Base-by-base conservation (phyloP, 768 basidiomycete genomes). In the Collybia sp. region DNA sequence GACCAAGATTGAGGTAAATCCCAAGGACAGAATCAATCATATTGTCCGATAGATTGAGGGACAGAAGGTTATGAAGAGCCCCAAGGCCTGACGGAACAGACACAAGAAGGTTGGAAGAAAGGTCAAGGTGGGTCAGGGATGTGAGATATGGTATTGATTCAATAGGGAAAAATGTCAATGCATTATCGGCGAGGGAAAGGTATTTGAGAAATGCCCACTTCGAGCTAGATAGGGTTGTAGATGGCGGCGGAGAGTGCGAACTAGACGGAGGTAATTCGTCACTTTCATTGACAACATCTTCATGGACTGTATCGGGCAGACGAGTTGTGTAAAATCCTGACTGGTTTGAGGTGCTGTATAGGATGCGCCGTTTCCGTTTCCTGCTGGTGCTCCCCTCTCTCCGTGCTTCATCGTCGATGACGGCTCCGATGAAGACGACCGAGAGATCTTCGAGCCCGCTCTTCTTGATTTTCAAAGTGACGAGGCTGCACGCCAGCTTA, bases 11-110 rank as follows among this genome's bases (percentile, higher is more conserved):
- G 32, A 78, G 77, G 58, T 93, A 88, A 47, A 96, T 89, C 20
- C 89, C 88, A 3, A 93, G 78, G 13, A 98, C 85, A 13, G 94
- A 93, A 61, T 95, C 93, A 54, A 99, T 93, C 81, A 99, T 91
- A 69, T 99, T 99, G 64, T 94, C 88, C 12, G 89, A 76, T n/a
- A 99, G 79, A 65, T 96, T 94, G 55, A 99, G 83, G n/a, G 88
- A 89, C 44, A 82, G 65, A 43, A 99, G 86, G 51, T 84, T 87
- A 57, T 83, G 80, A 17, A 99, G 77, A 5, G 71, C 59, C 12
- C 82, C 76, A 30, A 95, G 75, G 16, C 85, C 87, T 1, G 84
- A 63, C 1, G 93, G 93, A n/a, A 94, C 76, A 25, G 90, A 87
- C 35, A 93, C 82, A 39, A 97, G 79, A 13, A 96, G 80, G 61